Conservation (phyloP, 106 monocot species). For the Apostasia shenzhenica region DNA sequence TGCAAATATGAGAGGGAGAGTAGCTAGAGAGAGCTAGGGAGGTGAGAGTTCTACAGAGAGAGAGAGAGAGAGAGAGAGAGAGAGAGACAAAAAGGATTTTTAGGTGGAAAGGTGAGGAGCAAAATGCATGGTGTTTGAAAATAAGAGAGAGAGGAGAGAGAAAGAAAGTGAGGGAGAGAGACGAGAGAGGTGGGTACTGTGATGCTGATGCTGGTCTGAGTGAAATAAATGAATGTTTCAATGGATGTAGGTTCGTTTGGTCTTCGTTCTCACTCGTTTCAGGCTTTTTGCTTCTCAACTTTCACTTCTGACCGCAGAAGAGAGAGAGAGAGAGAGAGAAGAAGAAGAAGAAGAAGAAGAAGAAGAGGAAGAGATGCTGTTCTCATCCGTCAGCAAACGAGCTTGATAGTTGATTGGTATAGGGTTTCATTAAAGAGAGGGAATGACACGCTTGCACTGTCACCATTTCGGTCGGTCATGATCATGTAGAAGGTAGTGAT, state of each 20-base stretch:
- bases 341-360: too few relatives aligned
- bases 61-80: constrained; percentile 3
- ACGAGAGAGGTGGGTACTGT: constrained; percentile 9
- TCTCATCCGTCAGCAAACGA: too few relatives aligned
- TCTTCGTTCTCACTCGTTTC: background rate
- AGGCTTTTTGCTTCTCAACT: background rate
- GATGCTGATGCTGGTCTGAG: constrained; percentile 18
- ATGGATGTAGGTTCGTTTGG: background rate
- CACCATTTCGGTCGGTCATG: too few relatives aligned
- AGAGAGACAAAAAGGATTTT: background rate
- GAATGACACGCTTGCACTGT: background rate
- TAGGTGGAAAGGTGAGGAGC: background rate
- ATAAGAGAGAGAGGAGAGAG: background rate
- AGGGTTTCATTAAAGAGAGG: background rate
- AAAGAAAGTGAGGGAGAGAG: background rate
- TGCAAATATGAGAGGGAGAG: background rate
- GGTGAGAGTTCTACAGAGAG: background rate
- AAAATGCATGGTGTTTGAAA: background rate
- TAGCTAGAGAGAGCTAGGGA: too few relatives aligned
- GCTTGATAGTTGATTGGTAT: too few relatives aligned
- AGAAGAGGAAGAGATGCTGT: too few relatives aligned
- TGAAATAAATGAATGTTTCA: constrained; percentile 10
- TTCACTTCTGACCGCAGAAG: background rate
- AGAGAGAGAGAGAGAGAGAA: background rate
- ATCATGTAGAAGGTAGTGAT: too few relatives aligned